These are phyloP conservation scores for Cyclotella baltica DNA, from an alignment of 108 stramenopile species.

Conservation along the genomic window DNA sequence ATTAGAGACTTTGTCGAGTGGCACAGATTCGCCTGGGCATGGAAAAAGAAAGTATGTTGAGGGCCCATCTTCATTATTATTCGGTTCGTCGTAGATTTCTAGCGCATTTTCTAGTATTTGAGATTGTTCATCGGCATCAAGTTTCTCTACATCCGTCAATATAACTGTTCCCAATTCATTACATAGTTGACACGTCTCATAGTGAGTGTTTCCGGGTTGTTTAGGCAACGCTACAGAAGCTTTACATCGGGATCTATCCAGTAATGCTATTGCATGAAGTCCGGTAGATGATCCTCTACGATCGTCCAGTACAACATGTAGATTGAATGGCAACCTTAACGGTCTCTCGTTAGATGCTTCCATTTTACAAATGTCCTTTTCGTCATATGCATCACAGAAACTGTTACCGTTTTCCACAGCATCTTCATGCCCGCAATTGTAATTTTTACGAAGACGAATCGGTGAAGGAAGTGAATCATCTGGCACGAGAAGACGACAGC, in stretches of 20 bases:
- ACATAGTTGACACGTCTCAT: background rate
- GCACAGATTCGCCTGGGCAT: constrained; percentile 58
- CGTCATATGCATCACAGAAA: background rate
- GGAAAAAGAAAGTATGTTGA: constrained; percentile 72
- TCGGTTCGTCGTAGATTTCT: constrained; percentile 7
- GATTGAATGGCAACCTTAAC: constrained; percentile 61
- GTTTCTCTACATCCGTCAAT: constrained; percentile 1
- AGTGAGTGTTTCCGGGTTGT: background rate
- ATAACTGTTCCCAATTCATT: constrained; percentile 1
- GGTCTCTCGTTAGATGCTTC: constrained; percentile 16
- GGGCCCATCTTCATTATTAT: constrained; percentile 5
- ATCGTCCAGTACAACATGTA: constrained; percentile 78
- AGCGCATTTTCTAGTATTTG: constrained; percentile 6
- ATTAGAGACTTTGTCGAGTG: constrained; percentile 59
- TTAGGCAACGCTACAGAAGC: background rate
- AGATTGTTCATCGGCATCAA: constrained; percentile 10
- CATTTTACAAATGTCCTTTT: background rate
- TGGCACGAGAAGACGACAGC: constrained; percentile 64
- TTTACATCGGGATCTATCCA: constrained; percentile 21
- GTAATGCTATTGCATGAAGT: constrained; percentile 62
- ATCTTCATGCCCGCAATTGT: no score
- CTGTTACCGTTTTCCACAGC: background rate
- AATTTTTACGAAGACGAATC: constrained; percentile 29
- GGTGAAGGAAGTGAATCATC: constrained; percentile 55
- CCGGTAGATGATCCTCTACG: constrained; percentile 69